Conservation (phyloP, 352 stramenopile genomes). For the Albugo laibachii region DNA sequence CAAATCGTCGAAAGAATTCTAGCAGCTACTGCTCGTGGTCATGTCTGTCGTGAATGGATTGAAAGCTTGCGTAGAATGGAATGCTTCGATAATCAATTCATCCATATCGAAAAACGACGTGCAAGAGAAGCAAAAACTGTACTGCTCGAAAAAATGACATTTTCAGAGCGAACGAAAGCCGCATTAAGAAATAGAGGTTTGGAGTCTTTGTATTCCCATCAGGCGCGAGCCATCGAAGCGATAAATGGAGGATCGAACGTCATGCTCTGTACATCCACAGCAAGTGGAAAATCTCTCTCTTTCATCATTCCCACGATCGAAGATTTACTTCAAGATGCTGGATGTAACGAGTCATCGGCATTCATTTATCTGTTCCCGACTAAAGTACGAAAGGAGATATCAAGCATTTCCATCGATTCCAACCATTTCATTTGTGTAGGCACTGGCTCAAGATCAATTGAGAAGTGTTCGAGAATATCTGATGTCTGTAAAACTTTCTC, state of each 20-base stretch:
- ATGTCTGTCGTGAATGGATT: slow-evolving; percentile 16
- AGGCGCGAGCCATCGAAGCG: slow-evolving; percentile 75
- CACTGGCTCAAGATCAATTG: slow-evolving; percentile 95
- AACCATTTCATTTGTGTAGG: no score
- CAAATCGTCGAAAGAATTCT: neutral
- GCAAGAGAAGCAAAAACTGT: slow-evolving; percentile 22
- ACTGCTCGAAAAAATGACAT: slow-evolving; percentile 13
- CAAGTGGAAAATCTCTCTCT: slow-evolving; percentile 92
- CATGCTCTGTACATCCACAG: slow-evolving; percentile 91
- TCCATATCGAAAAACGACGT: slow-evolving; percentile 43
- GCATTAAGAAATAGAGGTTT: slow-evolving; percentile 32
- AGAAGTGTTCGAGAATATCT: slow-evolving; percentile 72
- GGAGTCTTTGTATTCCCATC: slow-evolving; percentile 83
- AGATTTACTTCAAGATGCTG: slow-evolving; percentile 25
- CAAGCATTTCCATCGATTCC: no score
- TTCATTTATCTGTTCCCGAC: slow-evolving; percentile 95
- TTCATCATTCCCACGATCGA: slow-evolving; percentile 90
- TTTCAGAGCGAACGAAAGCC: slow-evolving; percentile 17
- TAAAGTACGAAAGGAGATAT: slow-evolving; percentile 67
- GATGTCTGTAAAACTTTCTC: slow-evolving; percentile 19
- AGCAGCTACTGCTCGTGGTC: neutral
- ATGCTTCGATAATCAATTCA: slow-evolving; percentile 56
- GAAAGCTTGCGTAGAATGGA: slow-evolving; percentile 26
- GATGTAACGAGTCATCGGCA: slow-evolving; percentile 12
- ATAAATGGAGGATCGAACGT: slow-evolving; percentile 77